Base-by-base conservation (phyloP, 345 rosid genomes). In the Lepidium sativum region DNA sequence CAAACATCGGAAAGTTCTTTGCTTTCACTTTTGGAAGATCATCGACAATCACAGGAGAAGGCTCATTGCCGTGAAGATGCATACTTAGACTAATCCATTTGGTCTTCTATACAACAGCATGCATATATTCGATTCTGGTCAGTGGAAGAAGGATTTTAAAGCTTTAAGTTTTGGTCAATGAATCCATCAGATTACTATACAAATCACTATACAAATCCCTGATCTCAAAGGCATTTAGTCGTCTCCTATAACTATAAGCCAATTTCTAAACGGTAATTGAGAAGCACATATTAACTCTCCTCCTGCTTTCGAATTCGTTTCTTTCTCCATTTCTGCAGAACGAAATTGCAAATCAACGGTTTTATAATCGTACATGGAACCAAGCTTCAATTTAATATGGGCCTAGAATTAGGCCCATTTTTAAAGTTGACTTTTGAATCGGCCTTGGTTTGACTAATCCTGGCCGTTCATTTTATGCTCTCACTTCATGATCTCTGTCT, bases 401-500 rank as follows among this genome's bases (percentile, higher is more conserved):
- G 56, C 68, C 34, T 25, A 10, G 0, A 1, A 1, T 4, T 8
- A 20, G 32, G 52, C 61, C 53, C 33, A 20, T 54, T 53, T 52
- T 0, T 15, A 9, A 5, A 50, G 17, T 11, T 55, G 48, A 35
- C 27, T 0, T 37, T 62, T 34, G 8, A 8, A 15, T 41, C 3
- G 7, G 54, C 12, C 41, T 6, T 27, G 20, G 37, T 49, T 39
- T 4, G 59, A 68, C 53, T 6, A 45, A 61, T 70, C 74, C 23
- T 29, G 13, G 23, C 55, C 74, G 61, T 70, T 43, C 25, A 44
- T 21, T 69, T 41, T 35, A 32, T 42, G 20, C 38, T 29, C 37
- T 49, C 34, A 49, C 72, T 48, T 25, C 60, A 50, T 49, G 39
- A 41, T 69, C 60, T 31, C 54, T 43, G 68, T 63, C 68, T 70